Conservation (phyloP, 495 filamentous ascomycete genomes). For the Hypoxylon rickii region DNA sequence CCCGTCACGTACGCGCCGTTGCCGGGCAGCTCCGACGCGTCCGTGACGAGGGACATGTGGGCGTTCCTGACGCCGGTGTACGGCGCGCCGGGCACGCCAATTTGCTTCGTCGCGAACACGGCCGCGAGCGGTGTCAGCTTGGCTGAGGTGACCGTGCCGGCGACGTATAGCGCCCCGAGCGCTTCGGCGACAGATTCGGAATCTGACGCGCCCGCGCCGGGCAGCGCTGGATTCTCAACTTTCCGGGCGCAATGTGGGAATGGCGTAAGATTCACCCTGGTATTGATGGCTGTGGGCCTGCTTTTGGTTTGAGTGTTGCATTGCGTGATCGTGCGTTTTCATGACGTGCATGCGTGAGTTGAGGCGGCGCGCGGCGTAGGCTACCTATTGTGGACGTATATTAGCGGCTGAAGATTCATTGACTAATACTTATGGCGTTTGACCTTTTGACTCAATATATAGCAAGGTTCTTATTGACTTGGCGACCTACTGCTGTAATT, state of each 20-base stretch:
- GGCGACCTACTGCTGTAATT: too few relatives aligned
- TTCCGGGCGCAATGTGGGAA: background rate
- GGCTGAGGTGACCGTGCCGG: slow-evolving; percentile 22
- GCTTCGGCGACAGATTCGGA: slow-evolving; percentile 1
- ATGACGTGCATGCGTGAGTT: background rate
- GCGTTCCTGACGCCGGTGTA: slow-evolving; percentile 10
- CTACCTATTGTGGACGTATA: too few relatives aligned
- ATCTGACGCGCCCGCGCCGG: too few relatives aligned
- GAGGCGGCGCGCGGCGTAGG: too few relatives aligned
- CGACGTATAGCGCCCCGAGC: slow-evolving; percentile 11
- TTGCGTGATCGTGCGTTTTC: background rate
- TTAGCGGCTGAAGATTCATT: too few relatives aligned
- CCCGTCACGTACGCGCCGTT: slow-evolving; percentile 5
- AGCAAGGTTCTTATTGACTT: too few relatives aligned
- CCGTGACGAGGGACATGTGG: slow-evolving; percentile 24
- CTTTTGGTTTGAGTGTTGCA: background rate
- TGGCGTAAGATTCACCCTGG: background rate
- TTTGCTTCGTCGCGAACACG: slow-evolving; percentile 21
- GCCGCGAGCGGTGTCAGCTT: slow-evolving; percentile 7
- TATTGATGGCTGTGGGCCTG: background rate
- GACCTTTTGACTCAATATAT: too few relatives aligned
- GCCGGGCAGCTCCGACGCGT: background rate
- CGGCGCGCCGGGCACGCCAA: slow-evolving; percentile 17
- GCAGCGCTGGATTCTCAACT: background rate
- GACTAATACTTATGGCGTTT: too few relatives aligned